Evolutionary conservation across 2,329 filamentous ascomycete genomes (phyloP), one percentile per base, ranked within the genome.

Genomic region (Cladosporium sp.): DNA sequence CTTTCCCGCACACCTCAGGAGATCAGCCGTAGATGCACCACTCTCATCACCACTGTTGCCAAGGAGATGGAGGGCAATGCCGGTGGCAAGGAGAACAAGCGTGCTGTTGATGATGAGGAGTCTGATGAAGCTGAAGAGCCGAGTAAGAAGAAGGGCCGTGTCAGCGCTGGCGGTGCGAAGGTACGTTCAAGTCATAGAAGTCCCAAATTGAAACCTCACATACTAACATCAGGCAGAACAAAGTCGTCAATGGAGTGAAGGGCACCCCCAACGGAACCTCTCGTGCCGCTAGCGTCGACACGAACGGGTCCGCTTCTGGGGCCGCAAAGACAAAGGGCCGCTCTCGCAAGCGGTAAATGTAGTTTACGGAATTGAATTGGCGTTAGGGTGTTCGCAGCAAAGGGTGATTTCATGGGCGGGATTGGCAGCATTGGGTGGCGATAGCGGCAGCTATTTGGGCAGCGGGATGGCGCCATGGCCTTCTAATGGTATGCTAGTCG

Each of bases 131-230:
- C 87, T 68, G 58, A 57, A 19, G 58, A 60, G 50, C 89, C 90
- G n/a, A 84, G 85, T 1, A 96, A 95, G 80, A 97, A 97, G 80
- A 96, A 95, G 81, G 79, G 84, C 13, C 95, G 95, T 79, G 89
- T 88, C 61, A 85, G 85, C 41, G 58, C 53, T 30, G 57, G 59
- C 38, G 61, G 60, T 39, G 86, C 90, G 55, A 95, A 95, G 82
- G 89, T 93, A 77, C 67, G 83, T 70, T 44, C 12, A 29, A 39
- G 39, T 36, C 29, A 37, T 40, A 7, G 15, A 27, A n/a, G 11
- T 15, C 32, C n/a, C 32, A 12, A 9, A 48, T 9, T 8, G 5
- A 34, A 12, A 18, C 24, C 32, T n/a, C 18, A 44, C 19, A 15
- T 34, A 44, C 47, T 50, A 15, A 38, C 47, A 18, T 11, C 3